Conservation (phyloP, 345 rosid genomes). For the Salix koriyanagi region DNA sequence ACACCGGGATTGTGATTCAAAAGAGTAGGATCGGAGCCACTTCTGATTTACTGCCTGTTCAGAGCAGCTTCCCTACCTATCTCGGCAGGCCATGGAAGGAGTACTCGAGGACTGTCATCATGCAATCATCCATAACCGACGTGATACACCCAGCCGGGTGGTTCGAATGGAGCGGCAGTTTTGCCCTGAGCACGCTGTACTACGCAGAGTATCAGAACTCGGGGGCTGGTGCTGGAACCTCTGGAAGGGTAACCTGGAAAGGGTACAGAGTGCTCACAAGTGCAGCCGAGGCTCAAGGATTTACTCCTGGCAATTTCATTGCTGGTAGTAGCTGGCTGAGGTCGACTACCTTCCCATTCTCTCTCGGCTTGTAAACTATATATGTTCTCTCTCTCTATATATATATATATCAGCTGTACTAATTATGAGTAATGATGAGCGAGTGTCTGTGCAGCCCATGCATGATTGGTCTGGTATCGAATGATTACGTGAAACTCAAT, state of each 20-base stretch:
- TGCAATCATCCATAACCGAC: constrained; percentile 63
- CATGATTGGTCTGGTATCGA: neutral
- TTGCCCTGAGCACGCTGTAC: constrained; percentile 59
- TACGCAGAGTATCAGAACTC: constrained; percentile 69
- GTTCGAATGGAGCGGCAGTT: constrained; percentile 70
- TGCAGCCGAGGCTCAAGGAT: constrained; percentile 55
- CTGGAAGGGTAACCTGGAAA: constrained; percentile 64
- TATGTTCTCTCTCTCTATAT: too few species aligned
- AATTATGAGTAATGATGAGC: neutral
- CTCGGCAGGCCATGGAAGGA: constrained; percentile 93
- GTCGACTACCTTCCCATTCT: constrained; percentile 71
- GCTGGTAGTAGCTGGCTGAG: constrained; percentile 67
- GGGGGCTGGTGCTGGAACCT: constrained; percentile 72
- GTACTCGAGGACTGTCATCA: constrained; percentile 76
- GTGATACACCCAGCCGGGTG: constrained; percentile 71
- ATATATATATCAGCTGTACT: too few species aligned
- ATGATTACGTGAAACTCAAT: too few species aligned
- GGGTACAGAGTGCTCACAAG: constrained; percentile 58
- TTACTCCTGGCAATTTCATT: constrained; percentile 50
- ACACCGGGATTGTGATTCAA: constrained; percentile 91
- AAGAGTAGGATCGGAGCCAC: constrained; percentile 78
- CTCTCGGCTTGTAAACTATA: constrained; percentile 44
- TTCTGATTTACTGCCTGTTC: constrained; percentile 48
- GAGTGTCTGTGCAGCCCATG: neutral
- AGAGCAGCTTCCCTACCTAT: constrained; percentile 60